These are phyloP conservation scores for Thuidium tamariscinum DNA, from an alignment of 225 moss, liverwort and hornwort genomes.

Conservation along the genomic window DNA sequence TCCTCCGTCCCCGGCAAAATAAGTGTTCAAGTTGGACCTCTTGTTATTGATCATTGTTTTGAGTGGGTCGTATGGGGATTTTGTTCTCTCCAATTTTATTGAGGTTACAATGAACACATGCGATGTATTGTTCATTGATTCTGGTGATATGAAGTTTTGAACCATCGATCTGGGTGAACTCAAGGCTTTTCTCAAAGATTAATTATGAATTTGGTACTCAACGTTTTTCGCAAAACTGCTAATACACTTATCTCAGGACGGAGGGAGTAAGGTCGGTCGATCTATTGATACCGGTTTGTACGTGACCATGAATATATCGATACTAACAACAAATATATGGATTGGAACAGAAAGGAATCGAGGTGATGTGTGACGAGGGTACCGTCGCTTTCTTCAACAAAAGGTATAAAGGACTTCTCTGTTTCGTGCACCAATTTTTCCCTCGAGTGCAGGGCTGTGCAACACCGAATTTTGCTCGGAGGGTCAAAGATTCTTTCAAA, in stretches of 20 bases:
- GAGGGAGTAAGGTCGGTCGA: not conserved
- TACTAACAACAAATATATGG: not conserved
- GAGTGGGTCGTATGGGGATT: not conserved
- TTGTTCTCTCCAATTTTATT: not conserved
- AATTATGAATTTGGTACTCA: not conserved
- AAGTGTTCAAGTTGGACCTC: not conserved
- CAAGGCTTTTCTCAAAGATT: not conserved
- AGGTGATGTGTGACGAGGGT: not conserved
- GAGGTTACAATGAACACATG: not conserved
- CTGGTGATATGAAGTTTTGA: not conserved
- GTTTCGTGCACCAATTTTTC: not conserved
- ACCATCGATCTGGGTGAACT: not conserved
- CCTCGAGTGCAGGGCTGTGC: not conserved
- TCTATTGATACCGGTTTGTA: not conserved
- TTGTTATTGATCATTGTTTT: not conserved
- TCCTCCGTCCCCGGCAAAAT: not conserved
- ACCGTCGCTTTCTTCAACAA: not conserved
- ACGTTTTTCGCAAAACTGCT: not conserved
- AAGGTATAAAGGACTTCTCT: not conserved
- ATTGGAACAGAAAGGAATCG: not conserved
- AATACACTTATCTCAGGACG: not conserved
- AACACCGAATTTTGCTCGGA: not conserved
- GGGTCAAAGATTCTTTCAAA: no score
- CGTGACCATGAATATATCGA: not conserved
- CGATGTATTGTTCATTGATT: not conserved